A percentile compares a stretch with the other conserved stretches of the same genome.
Evolutionary conservation across 1,284 basidiomycete species (phyloP).

Genomic region (Fomitopsis palustris): DNA sequence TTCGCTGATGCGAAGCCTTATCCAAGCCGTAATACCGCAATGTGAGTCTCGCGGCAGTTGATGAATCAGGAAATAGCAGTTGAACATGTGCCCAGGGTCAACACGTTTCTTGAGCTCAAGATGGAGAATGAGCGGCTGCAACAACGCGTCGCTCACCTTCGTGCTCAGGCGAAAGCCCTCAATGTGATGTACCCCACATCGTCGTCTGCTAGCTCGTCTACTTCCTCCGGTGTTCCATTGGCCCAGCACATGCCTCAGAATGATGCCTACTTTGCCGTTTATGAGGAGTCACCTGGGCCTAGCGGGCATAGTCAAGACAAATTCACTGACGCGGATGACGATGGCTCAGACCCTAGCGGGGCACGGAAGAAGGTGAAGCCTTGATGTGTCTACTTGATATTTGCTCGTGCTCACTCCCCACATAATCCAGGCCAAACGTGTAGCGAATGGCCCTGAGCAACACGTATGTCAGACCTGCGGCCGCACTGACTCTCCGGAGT

Average conservation of each 20-base stretch:
- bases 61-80: background rate
- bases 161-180: constrained; percentile 23
- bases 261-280: constrained; percentile 7
- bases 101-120: constrained; percentile 76
- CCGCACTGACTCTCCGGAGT: constrained; percentile 78
- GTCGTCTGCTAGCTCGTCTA: constrained; percentile 1
- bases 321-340: constrained; percentile 6
- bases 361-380: constrained; percentile 38
- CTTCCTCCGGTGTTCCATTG: background rate
- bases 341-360: constrained; percentile 9
- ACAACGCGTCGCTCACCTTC: constrained; percentile 45
- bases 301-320: constrained; percentile 4
- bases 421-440: constrained; percentile 42
- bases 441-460: constrained; percentile 47
- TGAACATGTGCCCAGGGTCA: constrained; percentile 45
- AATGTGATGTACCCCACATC: constrained; percentile 10
- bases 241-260: background rate
- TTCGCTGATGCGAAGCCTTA: constrained; percentile 76
- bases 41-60: constrained; percentile 41
- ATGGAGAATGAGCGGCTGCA: constrained; percentile 72
- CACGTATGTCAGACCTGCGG: constrained; percentile 79
- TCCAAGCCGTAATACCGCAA: constrained; percentile 67
- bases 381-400: background rate
- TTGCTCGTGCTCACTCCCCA: background rate
- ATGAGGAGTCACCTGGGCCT: constrained; percentile 8